Base-by-base conservation (phyloP, 495 filamentous ascomycete genomes). In the Trichoderma orchidacearum region DNA sequence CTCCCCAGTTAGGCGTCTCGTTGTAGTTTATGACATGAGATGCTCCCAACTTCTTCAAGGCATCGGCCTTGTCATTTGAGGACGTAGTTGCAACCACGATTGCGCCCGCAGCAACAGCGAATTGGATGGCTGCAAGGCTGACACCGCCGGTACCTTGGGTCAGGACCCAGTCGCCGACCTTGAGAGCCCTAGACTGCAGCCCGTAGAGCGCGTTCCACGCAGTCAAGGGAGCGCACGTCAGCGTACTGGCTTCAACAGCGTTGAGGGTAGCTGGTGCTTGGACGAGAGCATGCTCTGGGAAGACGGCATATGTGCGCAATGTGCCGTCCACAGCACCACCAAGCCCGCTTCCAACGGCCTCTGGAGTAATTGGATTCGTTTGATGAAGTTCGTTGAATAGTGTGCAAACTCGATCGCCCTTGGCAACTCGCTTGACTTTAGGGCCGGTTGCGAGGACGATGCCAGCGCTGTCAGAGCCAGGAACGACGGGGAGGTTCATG, bases 311-410 rank as follows among this genome's bases (percentile, higher is more conserved):
- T 61, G 87, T 70, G 21, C 85, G 76, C n/a, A 90, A 66, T 0
- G 76, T 76, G 34, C 87, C 87, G 58, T 89, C 80, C 1, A 86
- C 55, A 3, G 67, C 73, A 51, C 85, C 85, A 36, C 87, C 87
- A 1, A 87, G 68, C 11, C 85, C 84, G 0, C 81, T 83, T 0
- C 18, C 30, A 7, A 73, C 36, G 0, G 68, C 66, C 4, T 62
- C 57, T 0, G 55, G 6, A 41, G 79, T 71, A 27, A 87, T 64
- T 1, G 73, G 63, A 15, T 83, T 85, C 32, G 68, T 81, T 31
- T 82, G 72, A 60, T 89, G 85, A 36, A 70, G 73, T 64, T 88
- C 85, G 64, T 86, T 87, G 76, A 90, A 88, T 30, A 87, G 71
- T 0, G 84, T 88, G 4, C 77, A 66, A 21, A 90, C 85, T 58